Conservation (phyloP, 129 eudicot genomes). For the Dittrichia graveolens region DNA sequence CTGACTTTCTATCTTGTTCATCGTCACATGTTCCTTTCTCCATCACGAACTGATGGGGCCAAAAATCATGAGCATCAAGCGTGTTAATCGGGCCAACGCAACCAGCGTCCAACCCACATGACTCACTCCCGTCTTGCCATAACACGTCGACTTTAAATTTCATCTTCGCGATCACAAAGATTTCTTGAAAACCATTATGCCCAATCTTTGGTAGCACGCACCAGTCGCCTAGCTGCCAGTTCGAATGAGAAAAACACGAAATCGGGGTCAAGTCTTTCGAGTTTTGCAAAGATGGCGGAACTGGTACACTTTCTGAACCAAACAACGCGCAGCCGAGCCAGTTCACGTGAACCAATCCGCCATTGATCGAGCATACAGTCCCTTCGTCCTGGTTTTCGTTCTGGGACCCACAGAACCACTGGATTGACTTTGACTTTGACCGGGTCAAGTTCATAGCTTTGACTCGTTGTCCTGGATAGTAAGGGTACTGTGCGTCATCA, state of each 20-base stretch:
- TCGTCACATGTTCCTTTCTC: slow-evolving; percentile 72
- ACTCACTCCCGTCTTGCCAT: slow-evolving; percentile 92
- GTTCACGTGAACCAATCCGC: slow-evolving; percentile 67
- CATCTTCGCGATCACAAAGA: slow-evolving; percentile 63
- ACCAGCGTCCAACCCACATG: slow-evolving; percentile 60
- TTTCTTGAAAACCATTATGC: slow-evolving; percentile 37
- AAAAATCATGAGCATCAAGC: slow-evolving; percentile 76
- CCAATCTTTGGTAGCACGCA: slow-evolving; percentile 48
- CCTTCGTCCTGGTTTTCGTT: slow-evolving; percentile 56
- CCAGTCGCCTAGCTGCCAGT: slow-evolving; percentile 98
- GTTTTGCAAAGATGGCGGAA: slow-evolving; percentile 57
- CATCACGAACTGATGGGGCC: slow-evolving; percentile 72
- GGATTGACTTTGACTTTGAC: slow-evolving; percentile 47
- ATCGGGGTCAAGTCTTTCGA: slow-evolving; percentile 57
- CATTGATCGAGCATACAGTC: slow-evolving; percentile 64
- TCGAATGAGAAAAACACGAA: slow-evolving; percentile 65
- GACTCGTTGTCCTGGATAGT: slow-evolving; percentile 90
- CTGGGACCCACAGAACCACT: slow-evolving; percentile 72
- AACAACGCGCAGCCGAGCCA: slow-evolving; percentile 71
- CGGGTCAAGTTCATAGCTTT: slow-evolving; percentile 42
- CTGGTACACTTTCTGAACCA: slow-evolving; percentile 33
- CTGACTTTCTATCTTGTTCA: slow-evolving; percentile 50
- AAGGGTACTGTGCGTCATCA: slow-evolving; percentile 78
- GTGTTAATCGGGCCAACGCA: slow-evolving; percentile 56
- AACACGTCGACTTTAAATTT: slow-evolving; percentile 74